These are phyloP conservation scores for Pterulicium gracile DNA, from an alignment of 1,284 basidiomycete species.

Conservation along the genomic window DNA sequence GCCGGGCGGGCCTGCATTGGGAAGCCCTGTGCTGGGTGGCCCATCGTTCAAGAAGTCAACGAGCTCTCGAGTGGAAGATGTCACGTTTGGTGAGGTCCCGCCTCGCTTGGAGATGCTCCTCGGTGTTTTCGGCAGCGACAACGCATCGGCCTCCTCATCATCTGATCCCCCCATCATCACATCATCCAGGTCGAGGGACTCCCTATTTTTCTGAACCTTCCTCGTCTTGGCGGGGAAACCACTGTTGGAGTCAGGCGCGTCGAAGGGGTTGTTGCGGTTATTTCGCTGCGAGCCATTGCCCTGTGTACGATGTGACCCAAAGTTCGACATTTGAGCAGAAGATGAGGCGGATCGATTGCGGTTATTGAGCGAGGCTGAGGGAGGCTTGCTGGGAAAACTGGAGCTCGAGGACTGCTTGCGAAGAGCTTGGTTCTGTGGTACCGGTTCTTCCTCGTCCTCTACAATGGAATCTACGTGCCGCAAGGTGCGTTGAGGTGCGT, in stretches of 20 bases:
- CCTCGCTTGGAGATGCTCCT: constrained; percentile 17
- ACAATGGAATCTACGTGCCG: constrained; percentile 52
- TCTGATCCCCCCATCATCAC: constrained; percentile 59
- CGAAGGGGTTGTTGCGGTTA: constrained; percentile 10
- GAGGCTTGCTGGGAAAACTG: constrained; percentile 12
- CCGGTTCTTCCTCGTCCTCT: constrained; percentile 33
- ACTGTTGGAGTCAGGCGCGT: constrained; percentile 18
- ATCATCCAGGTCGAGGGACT: constrained; percentile 66
- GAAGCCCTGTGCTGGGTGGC: constrained; percentile 18
- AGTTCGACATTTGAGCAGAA: background rate
- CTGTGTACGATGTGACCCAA: constrained; percentile 7
- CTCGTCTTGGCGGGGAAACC: constrained; percentile 34
- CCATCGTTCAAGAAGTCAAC: constrained; percentile 59
- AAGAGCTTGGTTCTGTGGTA: constrained; percentile 15
- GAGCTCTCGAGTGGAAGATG: constrained; percentile 43
- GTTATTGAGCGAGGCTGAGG: constrained; percentile 6
- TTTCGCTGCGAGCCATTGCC: constrained; percentile 6
- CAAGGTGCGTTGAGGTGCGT: constrained; percentile 29
- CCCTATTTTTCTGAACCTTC: constrained; percentile 41
- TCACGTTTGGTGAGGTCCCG: constrained; percentile 22
- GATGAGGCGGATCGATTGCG: constrained; percentile 3
- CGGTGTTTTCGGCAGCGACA: constrained; percentile 10
- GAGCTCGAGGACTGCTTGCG: constrained; percentile 16
- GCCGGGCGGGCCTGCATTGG: constrained; percentile 3
- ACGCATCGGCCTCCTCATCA: constrained; percentile 23